Conservation (phyloP, 1,139 yeast species). For the Taphrina pruni region DNA sequence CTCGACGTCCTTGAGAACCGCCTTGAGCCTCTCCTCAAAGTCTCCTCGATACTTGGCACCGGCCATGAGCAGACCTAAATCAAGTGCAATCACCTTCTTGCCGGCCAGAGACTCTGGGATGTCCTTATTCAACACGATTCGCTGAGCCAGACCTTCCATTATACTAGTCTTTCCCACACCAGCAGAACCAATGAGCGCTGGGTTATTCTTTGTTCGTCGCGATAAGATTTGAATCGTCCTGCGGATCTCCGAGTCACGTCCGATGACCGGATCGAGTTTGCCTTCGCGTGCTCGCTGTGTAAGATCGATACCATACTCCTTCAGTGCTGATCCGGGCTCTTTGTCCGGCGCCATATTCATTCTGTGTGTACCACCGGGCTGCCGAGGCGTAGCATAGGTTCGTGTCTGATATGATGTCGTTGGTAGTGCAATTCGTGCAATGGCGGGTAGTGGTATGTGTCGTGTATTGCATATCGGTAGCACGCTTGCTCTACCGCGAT, state of each 20-base stretch:
- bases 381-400: slow-evolving; percentile 39
- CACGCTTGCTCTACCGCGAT: not conserved
- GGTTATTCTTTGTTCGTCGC: slow-evolving; percentile 91
- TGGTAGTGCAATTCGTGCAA: not conserved
- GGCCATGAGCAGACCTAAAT: slow-evolving; percentile 84
- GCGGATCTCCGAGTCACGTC: slow-evolving; percentile 92
- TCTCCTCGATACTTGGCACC: slow-evolving; percentile 97
- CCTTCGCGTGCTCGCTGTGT: slow-evolving; percentile 88
- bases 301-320: slow-evolving; percentile 83
- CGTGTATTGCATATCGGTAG: not conserved
- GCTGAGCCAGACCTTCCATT: slow-evolving; percentile 93
- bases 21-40: slow-evolving; percentile 86
- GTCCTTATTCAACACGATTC: slow-evolving; percentile 78
- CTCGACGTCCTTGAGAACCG: slow-evolving; percentile 84
- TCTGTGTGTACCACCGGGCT: slow-evolving; percentile 43
- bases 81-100: slow-evolving; percentile 80
- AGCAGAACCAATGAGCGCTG: slow-evolving; percentile 91
- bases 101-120: slow-evolving; percentile 93
- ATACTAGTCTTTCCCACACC: slow-evolving; percentile 98
- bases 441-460: not conserved
- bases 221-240: slow-evolving; percentile 91
- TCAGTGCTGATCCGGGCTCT: slow-evolving; percentile 68
- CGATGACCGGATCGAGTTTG: slow-evolving; percentile 93
- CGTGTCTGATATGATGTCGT: slow-evolving; percentile 3
- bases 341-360: slow-evolving; percentile 47